A percentile compares a stretch with the other conserved stretches of the same genome.
These are phyloP conservation scores for Grifola frondosa DNA, from an alignment of 1,284 basidiomycete genomes.

Conservation along the genomic window DNA sequence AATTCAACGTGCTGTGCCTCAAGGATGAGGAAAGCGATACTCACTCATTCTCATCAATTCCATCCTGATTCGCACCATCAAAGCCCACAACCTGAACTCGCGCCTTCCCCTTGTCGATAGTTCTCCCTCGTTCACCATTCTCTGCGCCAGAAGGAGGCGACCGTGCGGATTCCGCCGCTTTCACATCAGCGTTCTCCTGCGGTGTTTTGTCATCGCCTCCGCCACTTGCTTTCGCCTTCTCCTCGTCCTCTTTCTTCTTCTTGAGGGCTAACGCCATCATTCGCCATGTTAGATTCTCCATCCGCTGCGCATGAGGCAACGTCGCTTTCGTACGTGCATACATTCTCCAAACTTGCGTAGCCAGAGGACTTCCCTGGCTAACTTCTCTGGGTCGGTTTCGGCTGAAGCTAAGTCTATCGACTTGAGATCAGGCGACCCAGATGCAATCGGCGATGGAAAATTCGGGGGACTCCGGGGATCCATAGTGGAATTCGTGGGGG, in stretches of 20 bases:
- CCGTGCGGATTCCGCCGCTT: conserved; percentile 26
- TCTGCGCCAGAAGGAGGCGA: conserved; percentile 20
- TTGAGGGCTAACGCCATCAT: conserved; percentile 95
- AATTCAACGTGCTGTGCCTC: conserved; percentile 21
- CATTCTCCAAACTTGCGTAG: conserved; percentile 97
- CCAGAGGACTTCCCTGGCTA: conserved; percentile 82
- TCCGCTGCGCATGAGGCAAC: conserved; percentile 88
- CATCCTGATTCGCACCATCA: conserved; percentile 72
- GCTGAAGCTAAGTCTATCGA: conserved; percentile 35
- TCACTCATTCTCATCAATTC: conserved; percentile 71
- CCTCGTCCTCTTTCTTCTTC: conserved; percentile 81
- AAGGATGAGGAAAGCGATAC: conserved; percentile 40
- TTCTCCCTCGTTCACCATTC: conserved; percentile 53
- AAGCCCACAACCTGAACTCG: conserved; percentile 77
- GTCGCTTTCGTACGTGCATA: conserved; percentile 87
- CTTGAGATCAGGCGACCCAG: conserved; percentile 68
- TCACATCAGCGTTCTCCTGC: conserved; percentile 14
- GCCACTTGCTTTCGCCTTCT: conserved; percentile 20
- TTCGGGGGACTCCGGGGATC: conserved; percentile 48
- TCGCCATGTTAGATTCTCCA: conserved; percentile 98
- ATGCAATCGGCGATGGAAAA: conserved; percentile 61
- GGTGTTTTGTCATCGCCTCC: conserved; percentile 21
- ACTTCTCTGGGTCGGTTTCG: conserved; percentile 58
- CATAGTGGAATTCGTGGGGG: conserved; percentile 29
- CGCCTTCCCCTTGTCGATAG: conserved; percentile 74